phyloP scores from a whole-genome alignment of 768 basidiomycete species.

The Botryobasidium botryosum region DNA sequence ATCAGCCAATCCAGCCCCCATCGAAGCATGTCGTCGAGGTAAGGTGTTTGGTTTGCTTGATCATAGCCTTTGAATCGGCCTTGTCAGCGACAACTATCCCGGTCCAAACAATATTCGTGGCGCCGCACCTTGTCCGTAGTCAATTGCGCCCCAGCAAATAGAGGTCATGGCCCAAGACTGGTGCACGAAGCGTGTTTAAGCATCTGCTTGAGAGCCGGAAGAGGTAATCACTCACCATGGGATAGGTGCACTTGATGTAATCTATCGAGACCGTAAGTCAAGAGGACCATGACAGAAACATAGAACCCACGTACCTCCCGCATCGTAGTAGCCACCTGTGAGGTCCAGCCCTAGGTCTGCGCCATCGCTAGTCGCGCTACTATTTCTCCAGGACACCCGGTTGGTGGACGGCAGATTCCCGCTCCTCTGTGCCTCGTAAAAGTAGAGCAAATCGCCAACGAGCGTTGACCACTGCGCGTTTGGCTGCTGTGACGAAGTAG shows the following conservation, averaged over 20 bases:
- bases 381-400: constrained; percentile 76
- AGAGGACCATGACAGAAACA: no score
- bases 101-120: no score
- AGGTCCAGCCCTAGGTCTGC: constrained; percentile 55
- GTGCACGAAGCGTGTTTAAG: background rate
- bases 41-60: constrained; percentile 68
- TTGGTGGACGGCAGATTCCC: constrained; percentile 51
- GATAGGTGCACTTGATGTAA: constrained; percentile 78
- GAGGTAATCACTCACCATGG: constrained; percentile 35
- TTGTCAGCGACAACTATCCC: no score
- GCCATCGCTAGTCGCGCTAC: constrained; percentile 63
- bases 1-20: constrained; percentile 91
- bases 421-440: constrained; percentile 84
- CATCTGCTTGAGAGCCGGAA: no score
- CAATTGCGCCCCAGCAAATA: constrained; percentile 78
- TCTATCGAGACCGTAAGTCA: constrained; percentile 33
- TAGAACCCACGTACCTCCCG: constrained; percentile 70
- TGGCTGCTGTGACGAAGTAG: constrained; percentile 19
- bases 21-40: constrained; percentile 75
- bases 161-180: constrained; percentile 74
- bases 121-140: constrained; percentile 62
- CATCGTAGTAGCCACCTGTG: constrained; percentile 82
- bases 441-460: constrained; percentile 66
- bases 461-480: constrained; percentile 72
- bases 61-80: constrained; percentile 78